Evolutionary conservation across 768 basidiomycete species (phyloP).

Genomic region (Mycena vulgaris): DNA sequence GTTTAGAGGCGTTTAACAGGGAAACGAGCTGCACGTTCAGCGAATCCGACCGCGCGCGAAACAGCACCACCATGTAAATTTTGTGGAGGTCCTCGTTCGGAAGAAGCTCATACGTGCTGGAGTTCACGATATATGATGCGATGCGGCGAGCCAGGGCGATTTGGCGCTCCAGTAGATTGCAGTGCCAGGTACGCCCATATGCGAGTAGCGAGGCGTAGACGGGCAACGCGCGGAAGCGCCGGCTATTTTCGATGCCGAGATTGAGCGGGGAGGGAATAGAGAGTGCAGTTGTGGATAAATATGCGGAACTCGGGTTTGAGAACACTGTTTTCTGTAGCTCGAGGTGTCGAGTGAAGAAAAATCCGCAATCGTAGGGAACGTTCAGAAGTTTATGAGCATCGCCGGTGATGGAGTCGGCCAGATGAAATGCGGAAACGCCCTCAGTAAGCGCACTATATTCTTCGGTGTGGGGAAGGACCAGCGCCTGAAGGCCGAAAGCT

Average conservation of each 20-base stretch:
- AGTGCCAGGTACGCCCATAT: conserved; percentile 34
- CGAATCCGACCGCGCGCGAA: conserved; percentile 28
- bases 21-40: conserved; percentile 30
- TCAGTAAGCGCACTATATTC: conserved; percentile 12
- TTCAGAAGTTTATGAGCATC: conserved; percentile 37
- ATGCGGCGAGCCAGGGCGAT: conserved; percentile 33
- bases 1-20: conserved; percentile 25
- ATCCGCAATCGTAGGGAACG: conserved; percentile 36
- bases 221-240: conserved; percentile 35
- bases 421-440: conserved; percentile 16
- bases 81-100: conserved; percentile 21
- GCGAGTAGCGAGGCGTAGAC: conserved; percentile 36
- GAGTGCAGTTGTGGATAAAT: conserved; percentile 11
- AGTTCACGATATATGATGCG: conserved; percentile 30
- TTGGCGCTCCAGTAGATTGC: conserved; percentile 32
- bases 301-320: conserved; percentile 31
- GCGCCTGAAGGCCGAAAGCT: conserved; percentile 38
- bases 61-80: conserved; percentile 38
- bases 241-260: conserved; percentile 36
- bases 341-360: conserved; percentile 32
- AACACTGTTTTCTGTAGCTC: conserved; percentile 31
- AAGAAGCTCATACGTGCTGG: conserved; percentile 30
- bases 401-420: conserved; percentile 35
- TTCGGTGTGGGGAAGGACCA: conserved; percentile 18
- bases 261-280: conserved; percentile 34